A percentile compares a stretch with the other conserved stretches of the same genome.
Conservation (phyloP, 225 moss, liverwort and hornwort genomes). For the Sphagnum tenellum region DNA sequence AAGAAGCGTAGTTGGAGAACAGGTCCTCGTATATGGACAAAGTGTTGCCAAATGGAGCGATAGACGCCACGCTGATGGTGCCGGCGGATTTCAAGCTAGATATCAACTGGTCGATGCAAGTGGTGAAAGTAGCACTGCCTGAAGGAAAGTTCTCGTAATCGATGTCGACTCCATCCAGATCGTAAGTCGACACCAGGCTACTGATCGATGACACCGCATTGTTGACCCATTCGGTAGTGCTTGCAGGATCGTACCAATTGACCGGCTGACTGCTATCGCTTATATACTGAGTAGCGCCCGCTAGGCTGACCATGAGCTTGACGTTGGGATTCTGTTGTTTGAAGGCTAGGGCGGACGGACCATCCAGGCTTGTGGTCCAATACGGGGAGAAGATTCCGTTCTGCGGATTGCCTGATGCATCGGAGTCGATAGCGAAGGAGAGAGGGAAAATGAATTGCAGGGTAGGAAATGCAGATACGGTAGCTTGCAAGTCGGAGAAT, state of each 20-base stretch:
- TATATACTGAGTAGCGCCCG: slow-evolving; percentile 6
- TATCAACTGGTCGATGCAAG: slow-evolving; percentile 13
- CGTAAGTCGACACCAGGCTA: slow-evolving; percentile 12
- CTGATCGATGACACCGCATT: slow-evolving; percentile 26
- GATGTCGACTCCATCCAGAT: slow-evolving; percentile 26
- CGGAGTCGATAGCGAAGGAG: slow-evolving; percentile 19
- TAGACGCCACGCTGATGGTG: slow-evolving; percentile 13
- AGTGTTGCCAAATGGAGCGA: not conserved
- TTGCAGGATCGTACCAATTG: slow-evolving; percentile 16
- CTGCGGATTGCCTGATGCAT: slow-evolving; percentile 6
- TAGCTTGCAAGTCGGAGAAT: too few species aligned
- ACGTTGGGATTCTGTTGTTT: slow-evolving; percentile 10
- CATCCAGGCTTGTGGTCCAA: slow-evolving; percentile 9
- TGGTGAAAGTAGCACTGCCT: slow-evolving; percentile 4
- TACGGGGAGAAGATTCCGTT: slow-evolving; percentile 11
- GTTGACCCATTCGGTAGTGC: slow-evolving; percentile 13
- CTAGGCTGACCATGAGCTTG: slow-evolving; percentile 9
- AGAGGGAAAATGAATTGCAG: slow-evolving; percentile 3
- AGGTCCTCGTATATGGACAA: slow-evolving; percentile 6
- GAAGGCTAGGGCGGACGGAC: slow-evolving; percentile 8
- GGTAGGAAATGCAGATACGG: too few species aligned
- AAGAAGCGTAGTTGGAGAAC: slow-evolving; percentile 10
- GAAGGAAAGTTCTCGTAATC: slow-evolving; percentile 21
- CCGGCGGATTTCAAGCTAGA: slow-evolving; percentile 11
- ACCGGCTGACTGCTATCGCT: slow-evolving; percentile 4